Conservation (phyloP, 2,329 filamentous ascomycete species). For the Alternaria sp. region DNA sequence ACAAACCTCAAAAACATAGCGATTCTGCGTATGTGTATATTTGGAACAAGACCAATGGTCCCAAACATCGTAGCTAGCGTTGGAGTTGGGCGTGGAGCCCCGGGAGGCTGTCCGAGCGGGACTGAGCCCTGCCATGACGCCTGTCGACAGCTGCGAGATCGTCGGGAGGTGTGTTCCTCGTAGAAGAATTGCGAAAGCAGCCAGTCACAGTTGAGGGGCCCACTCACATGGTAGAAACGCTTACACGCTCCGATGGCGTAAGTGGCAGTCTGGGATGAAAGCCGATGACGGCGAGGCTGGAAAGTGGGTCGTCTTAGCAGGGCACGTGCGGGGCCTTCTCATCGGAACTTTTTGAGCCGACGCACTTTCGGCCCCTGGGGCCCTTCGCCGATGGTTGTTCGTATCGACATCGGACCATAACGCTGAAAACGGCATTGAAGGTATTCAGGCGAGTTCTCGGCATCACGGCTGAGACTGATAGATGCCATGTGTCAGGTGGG, state of each 20-base stretch:
- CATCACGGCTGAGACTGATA: neutral
- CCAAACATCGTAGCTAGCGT: neutral
- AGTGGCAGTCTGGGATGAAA: conserved; percentile 1
- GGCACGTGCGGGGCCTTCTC: neutral
- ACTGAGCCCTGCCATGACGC: neutral
- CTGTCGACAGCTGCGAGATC: neutral
- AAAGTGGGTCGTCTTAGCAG: neutral
- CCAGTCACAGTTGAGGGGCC: neutral
- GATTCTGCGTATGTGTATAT: neutral
- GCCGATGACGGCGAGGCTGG: neutral
- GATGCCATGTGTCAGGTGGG: neutral
- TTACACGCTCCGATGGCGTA: conserved; percentile 7
- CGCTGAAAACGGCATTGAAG: neutral
- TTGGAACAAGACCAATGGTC: neutral
- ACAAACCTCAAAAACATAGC: neutral
- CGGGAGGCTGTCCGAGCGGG: conserved; percentile 2
- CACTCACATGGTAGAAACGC: neutral
- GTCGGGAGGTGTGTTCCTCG: neutral
- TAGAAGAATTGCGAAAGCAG: neutral
- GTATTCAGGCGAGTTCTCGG: conserved; percentile 3
- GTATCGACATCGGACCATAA: neutral
- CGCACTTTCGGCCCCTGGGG: neutral
- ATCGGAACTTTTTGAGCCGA: conserved; percentile 12
- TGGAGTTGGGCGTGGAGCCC: neutral
- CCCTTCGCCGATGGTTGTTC: neutral